A percentile compares a stretch with the other conserved stretches of the same genome.
phyloP scores from a whole-genome alignment of 805 yeast genomes.

The Kregervanrija pseudodelftensis region DNA sequence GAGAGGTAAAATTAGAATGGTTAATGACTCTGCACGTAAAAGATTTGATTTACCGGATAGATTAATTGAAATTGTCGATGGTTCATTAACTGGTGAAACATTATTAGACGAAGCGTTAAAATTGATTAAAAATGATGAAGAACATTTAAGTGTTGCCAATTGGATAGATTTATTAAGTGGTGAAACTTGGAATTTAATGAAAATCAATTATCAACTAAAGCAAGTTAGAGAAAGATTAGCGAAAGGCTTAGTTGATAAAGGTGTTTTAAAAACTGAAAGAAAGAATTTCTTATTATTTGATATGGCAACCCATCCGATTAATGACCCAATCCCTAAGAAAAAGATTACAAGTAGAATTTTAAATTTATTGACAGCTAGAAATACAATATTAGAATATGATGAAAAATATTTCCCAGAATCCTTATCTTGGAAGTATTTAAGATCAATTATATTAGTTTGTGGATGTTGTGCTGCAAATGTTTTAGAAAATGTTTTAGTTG shows the following conservation, averaged over 20 bases:
- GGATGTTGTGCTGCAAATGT: slow-evolving; percentile 96
- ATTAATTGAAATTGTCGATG: slow-evolving; percentile 78
- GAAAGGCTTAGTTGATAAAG: slow-evolving; percentile 95
- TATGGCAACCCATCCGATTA: slow-evolving; percentile 97
- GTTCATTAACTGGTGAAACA: slow-evolving; percentile 88
- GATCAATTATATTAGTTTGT: slow-evolving; percentile 76
- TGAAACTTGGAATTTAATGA: slow-evolving; percentile 95
- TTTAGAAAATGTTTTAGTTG: slow-evolving; percentile 75
- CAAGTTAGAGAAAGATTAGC: slow-evolving; percentile 96
- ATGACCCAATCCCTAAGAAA: slow-evolving; percentile 81
- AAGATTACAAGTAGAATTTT: slow-evolving; percentile 68
- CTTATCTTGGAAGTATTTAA: slow-evolving; percentile 60
- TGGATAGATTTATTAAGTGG: slow-evolving; percentile 95
- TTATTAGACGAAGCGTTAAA: slow-evolving; percentile 88
- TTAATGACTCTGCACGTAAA: slow-evolving; percentile 87
- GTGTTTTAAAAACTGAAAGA: slow-evolving; percentile 90
- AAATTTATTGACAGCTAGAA: slow-evolving; percentile 63
- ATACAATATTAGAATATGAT: slow-evolving; percentile 46
- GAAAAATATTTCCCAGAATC: slow-evolving; percentile 63
- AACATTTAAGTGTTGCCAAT: slow-evolving; percentile 66
- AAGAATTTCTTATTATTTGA: slow-evolving; percentile 91
- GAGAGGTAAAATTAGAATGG: slow-evolving; percentile 80
- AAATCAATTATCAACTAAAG: slow-evolving; percentile 89
- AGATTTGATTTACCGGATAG: slow-evolving; percentile 85
- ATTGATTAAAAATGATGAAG: slow-evolving; percentile 79